phyloP scores from a whole-genome alignment of 345 rosid species.

The Carallia pectinifolia region DNA sequence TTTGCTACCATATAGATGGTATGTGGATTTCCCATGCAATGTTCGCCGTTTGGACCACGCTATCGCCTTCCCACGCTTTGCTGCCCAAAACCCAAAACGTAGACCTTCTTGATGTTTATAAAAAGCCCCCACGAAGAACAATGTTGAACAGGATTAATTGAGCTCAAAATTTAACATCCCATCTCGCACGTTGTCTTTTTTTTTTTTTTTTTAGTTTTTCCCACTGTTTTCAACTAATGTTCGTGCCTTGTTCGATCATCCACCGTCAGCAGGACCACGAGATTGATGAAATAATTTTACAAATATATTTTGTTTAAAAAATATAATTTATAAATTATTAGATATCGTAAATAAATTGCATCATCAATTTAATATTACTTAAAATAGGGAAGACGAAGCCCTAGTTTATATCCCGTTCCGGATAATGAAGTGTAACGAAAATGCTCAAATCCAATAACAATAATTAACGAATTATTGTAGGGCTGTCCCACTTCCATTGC shows the following conservation, averaged over 20 bases:
- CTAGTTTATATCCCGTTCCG: no score
- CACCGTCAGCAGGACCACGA: no score
- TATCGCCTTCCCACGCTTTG: slow-evolving; percentile 38
- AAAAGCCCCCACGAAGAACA: slow-evolving; percentile 14
- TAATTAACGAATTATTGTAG: slow-evolving; percentile 33
- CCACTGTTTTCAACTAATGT: slow-evolving; percentile 20
- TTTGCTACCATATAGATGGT: neutral
- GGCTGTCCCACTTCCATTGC: slow-evolving; percentile 2
- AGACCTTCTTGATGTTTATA: slow-evolving; percentile 17
- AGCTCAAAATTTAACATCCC: slow-evolving; percentile 64
- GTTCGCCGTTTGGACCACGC: slow-evolving; percentile 89
- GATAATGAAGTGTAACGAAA: no score
- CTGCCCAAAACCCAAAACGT: slow-evolving; percentile 25
- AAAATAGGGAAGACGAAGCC: no score
- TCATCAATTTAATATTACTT: no score
- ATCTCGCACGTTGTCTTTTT: slow-evolving; percentile 50
- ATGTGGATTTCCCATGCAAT: slow-evolving; percentile 37
- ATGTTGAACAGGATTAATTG: slow-evolving; percentile 11
- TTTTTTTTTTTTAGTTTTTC: no score
- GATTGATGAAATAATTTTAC: no score
- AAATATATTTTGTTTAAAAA: no score
- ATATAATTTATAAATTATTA: no score
- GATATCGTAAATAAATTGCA: no score
- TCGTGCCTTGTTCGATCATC: slow-evolving; percentile 2
- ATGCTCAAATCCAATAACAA: slow-evolving; percentile 4